These are phyloP conservation scores for Globisporangium irregulare DNA, from an alignment of 352 stramenopile species.

Conservation along the genomic window DNA sequence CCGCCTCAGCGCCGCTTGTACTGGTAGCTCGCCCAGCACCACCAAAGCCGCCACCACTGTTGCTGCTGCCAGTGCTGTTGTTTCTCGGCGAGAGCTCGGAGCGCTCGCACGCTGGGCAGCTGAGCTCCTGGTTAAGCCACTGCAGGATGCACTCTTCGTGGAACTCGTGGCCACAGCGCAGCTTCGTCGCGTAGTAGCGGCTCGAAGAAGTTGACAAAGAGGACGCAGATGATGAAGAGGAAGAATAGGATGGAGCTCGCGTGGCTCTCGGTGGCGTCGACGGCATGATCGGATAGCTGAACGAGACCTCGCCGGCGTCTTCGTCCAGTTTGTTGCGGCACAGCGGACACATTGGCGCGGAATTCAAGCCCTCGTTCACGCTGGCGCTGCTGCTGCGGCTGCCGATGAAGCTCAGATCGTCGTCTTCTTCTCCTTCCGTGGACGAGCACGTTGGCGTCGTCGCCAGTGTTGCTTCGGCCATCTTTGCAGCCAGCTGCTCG, in stretches of 20 bases:
- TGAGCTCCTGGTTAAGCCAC: constrained; percentile 13
- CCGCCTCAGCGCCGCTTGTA: background rate
- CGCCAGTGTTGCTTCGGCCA: background rate
- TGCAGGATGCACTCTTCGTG: constrained; percentile 17
- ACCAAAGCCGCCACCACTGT: background rate
- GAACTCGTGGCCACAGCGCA: constrained; percentile 19
- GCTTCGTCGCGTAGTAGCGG: constrained; percentile 11
- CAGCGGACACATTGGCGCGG: constrained; percentile 1
- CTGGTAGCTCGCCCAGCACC: background rate
- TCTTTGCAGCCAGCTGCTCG: background rate
- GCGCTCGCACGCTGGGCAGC: constrained; percentile 10
- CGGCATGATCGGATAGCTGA: background rate
- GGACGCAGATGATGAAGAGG: background rate
- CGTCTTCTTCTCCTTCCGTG: constrained; percentile 2
- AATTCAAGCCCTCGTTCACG: background rate
- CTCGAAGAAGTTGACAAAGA: background rate
- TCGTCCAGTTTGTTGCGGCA: constrained; percentile 12
- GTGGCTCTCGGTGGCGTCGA: background rate
- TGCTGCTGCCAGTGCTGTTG: background rate
- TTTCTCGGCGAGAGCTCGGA: background rate
- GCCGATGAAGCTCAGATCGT: background rate
- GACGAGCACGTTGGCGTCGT: background rate
- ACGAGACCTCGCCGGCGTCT: constrained; percentile 3
- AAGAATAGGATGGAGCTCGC: background rate
- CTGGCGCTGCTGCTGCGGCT: constrained; percentile 3